Evolutionary conservation across 331 rosid species (phyloP).

Genomic region (Acacia pycnantha): DNA sequence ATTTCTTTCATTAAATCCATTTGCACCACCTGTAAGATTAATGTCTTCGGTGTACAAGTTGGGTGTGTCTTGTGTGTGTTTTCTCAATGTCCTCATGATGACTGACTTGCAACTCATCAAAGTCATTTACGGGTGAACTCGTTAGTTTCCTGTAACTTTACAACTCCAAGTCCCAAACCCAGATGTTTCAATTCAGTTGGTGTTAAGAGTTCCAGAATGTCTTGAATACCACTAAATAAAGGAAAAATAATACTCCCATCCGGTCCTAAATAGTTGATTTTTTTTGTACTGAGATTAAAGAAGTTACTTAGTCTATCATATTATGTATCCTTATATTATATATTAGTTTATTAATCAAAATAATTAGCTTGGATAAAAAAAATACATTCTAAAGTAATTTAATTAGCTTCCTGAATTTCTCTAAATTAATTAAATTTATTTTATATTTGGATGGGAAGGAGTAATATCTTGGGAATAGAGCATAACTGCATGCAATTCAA

Average conservation of each 20-base stretch:
- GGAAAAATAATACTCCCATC: neutral
- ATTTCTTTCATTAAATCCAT: constrained; percentile 15
- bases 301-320: too few species aligned
- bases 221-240: neutral
- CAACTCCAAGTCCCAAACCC: neutral
- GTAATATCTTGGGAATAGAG: too few species aligned
- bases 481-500: neutral
- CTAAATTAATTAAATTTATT: too few species aligned
- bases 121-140: neutral
- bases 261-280: too few species aligned
- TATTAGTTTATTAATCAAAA: too few species aligned
- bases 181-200: neutral
- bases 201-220: neutral
- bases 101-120: neutral
- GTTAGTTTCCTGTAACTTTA: neutral
- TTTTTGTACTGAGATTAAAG: too few species aligned
- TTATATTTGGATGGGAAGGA: too few species aligned
- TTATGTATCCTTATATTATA: too few species aligned
- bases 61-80: neutral
- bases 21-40: neutral
- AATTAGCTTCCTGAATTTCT: too few species aligned
- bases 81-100: neutral
- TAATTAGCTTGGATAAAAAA: too few species aligned
- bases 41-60: neutral
- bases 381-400: too few species aligned